Percentiles rank a stretch among this genome's conserved stretches.
Conservation (phyloP, 2,329 filamentous ascomycete genomes). For the Pseudogymnoascus sp. region DNA sequence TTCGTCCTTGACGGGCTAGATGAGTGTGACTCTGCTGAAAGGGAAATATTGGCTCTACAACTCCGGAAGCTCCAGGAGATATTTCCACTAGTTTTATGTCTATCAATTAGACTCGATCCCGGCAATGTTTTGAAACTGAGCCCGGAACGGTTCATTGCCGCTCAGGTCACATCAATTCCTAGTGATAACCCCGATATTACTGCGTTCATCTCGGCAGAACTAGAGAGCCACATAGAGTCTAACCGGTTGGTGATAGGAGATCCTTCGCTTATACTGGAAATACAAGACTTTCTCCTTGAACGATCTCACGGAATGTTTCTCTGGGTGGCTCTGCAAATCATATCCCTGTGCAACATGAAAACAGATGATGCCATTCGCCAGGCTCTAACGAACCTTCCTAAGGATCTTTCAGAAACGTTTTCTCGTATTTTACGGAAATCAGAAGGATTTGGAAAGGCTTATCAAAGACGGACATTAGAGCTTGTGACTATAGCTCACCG, state of each 20-base stretch:
- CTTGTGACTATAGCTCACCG: conserved; percentile 27
- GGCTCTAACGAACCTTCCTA: conserved; percentile 28
- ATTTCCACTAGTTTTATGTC: conserved; percentile 21
- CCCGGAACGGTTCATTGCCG: conserved; percentile 10
- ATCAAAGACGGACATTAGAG: conserved; percentile 27
- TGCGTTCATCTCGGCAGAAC: conserved; percentile 25
- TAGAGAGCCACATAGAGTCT: conserved; percentile 21
- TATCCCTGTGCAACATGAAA: conserved; percentile 29
- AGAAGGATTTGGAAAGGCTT: conserved; percentile 13
- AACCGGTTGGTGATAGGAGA: conserved; percentile 21
- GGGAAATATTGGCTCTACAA: conserved; percentile 15
- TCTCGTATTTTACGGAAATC: conserved; percentile 26
- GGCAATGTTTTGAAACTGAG: conserved; percentile 14
- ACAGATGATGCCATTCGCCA: conserved; percentile 33
- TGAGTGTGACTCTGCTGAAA: conserved; percentile 24
- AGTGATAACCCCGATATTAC: conserved; percentile 23
- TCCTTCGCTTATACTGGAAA: conserved; percentile 23
- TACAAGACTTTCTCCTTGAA: conserved; percentile 22
- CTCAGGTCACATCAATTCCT: conserved; percentile 19
- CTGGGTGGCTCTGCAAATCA: conserved; percentile 32
- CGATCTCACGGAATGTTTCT: conserved; percentile 35
- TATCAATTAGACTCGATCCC: conserved; percentile 23
- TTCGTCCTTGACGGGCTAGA: conserved; percentile 32
- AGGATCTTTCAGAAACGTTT: conserved; percentile 28
- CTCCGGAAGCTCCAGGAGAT: conserved; percentile 22